Evolutionary conservation across 345 rosid genomes (phyloP), one percentile per base, ranked within the genome.

Genomic region (Garcia nutans): DNA sequence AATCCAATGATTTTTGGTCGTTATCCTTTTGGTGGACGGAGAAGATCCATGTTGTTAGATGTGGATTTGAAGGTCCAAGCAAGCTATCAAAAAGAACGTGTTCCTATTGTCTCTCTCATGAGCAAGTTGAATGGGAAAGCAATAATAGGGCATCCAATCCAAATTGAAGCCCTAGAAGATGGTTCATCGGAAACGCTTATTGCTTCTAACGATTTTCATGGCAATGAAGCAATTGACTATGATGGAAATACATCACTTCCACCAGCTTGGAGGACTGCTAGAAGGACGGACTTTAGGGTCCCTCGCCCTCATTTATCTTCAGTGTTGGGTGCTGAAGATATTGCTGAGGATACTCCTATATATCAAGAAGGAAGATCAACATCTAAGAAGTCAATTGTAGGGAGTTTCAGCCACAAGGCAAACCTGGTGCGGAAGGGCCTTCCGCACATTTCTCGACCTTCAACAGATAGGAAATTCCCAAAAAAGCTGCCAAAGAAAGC

Each of bases 241-340:
- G 91, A 86, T 66, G 89, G 85, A 71, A 79, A 70, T 71, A 79
- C 80, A 49, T 76, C 86, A 41, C 89, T 92, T 63, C 85, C 91
- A 67, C 86, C 91, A 31, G 92, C 94, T 8, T 92, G 99, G 98
- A 89, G 90, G 85, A 96, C 99, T 47, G 98, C 98, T 22, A 88
- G 94, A 77, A 88, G 99, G 77, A 91, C 87, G 50, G 93, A 86
- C 78, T 87, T 88, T 65, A 87, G 99, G 81, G 86, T 89, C 61
- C 98, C 93, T 45, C 94, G 97, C 59, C 84, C 89, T 45, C 87
- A 84, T 44, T 82, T 82, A 63, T 79, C 88, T 37, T 70, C 91
- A 59, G 58, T 88, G 26, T 78, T 84, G 20, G 93, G 86, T 70
- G 79, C 71, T 50, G 85, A 87, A 73, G 84, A 82, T 65, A 85